A percentile compares a stretch with the other conserved stretches of the same genome.
phyloP scores from a whole-genome alignment of 1,284 basidiomycete genomes.

The Rhodotorula glutinis region DNA sequence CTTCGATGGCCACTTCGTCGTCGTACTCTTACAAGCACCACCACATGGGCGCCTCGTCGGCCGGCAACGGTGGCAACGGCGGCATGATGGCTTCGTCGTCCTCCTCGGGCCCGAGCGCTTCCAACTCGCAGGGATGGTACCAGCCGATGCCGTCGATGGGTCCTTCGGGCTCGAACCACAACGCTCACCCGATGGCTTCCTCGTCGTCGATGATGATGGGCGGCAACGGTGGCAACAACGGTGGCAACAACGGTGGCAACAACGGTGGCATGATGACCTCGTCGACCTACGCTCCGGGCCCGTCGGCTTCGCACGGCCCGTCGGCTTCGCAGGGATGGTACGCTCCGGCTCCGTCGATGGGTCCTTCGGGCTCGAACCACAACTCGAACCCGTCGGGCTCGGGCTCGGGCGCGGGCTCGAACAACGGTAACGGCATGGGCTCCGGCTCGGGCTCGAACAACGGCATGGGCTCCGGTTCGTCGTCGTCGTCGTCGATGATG shows the following conservation, averaged over 20 bases:
- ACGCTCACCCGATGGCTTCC: not conserved
- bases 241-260: not conserved
- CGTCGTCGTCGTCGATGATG: too few species aligned
- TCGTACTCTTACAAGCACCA: slow-evolving; percentile 32
- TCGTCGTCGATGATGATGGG: too few species aligned
- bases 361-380: too few species aligned
- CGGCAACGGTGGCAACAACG: not conserved
- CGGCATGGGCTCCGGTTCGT: too few species aligned
- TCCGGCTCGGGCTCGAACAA: slow-evolving; percentile 2
- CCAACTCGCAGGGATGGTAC: not conserved
- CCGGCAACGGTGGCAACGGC: not conserved
- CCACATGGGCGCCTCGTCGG: slow-evolving; percentile 2
- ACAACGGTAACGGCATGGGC: not conserved
- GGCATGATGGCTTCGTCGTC: not conserved
- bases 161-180: slow-evolving; percentile 4
- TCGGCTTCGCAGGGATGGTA: too few species aligned
- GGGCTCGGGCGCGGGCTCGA: too few species aligned
- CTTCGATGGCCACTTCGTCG: slow-evolving; percentile 14
- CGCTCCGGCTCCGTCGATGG: not conserved
- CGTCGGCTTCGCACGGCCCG: not conserved
- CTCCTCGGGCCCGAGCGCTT: not conserved
- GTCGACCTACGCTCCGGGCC: slow-evolving; percentile 5
- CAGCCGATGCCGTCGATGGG: not conserved
- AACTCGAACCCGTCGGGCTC: too few species aligned
- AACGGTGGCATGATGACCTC: not conserved